These are phyloP conservation scores for Silene noctiflora DNA, from an alignment of 179 eudicot genomes.

Conservation along the genomic window DNA sequence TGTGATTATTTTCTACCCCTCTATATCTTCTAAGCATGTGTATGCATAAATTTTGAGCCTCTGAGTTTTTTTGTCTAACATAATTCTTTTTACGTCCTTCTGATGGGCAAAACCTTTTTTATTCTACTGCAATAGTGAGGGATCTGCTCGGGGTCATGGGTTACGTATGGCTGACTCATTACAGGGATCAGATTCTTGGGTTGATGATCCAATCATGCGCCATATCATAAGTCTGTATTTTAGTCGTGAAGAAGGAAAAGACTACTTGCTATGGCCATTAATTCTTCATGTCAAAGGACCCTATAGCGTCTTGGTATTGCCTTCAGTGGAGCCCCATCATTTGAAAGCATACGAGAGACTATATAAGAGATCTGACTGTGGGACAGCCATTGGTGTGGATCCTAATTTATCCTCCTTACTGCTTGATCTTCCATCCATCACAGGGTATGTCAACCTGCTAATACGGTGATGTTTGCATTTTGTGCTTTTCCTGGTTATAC, in stretches of 20 bases:
- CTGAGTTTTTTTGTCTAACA: neutral
- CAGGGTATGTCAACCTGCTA: conserved; percentile 84
- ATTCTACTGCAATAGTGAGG: conserved; percentile 55
- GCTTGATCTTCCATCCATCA: conserved; percentile 89
- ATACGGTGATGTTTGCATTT: conserved; percentile 1
- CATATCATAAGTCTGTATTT: conserved; percentile 71
- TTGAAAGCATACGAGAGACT: conserved; percentile 61
- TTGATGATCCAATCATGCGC: conserved; percentile 92
- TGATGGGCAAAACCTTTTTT: neutral
- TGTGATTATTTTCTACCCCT: neutral
- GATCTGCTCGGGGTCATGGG: conserved; percentile 85
- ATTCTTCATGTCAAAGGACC: conserved; percentile 71
- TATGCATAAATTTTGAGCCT: neutral
- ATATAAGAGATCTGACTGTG: conserved; percentile 69
- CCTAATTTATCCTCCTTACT: conserved; percentile 77
- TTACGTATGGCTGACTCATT: conserved; percentile 66
- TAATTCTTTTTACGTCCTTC: conserved; percentile 2
- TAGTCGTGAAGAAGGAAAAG: conserved; percentile 45
- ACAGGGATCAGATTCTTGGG: conserved; percentile 96
- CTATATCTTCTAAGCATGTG: neutral
- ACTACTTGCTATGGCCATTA: conserved; percentile 72
- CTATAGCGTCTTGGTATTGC: conserved; percentile 65
- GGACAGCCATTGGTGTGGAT: conserved; percentile 74
- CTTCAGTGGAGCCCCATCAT: conserved; percentile 83
- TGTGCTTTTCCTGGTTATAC: neutral